Percentiles rank a stretch among this genome's conserved stretches.
These are phyloP conservation scores for Torulaspora gathmanii DNA, from an alignment of 805 yeast genomes.

Conservation along the genomic window DNA sequence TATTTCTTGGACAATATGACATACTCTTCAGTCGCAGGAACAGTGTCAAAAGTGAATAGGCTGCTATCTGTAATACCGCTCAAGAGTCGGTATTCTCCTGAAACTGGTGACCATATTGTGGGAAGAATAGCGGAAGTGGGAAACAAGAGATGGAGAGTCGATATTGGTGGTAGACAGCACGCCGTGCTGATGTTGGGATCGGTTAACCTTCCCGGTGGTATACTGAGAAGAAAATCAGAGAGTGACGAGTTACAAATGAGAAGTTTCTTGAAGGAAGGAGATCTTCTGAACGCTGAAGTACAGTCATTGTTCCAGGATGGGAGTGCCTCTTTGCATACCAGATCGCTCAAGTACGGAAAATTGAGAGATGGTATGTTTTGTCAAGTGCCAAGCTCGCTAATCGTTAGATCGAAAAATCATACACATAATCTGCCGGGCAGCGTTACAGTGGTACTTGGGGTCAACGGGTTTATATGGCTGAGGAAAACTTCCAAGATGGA, in stretches of 20 bases:
- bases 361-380: slow-evolving; percentile 84
- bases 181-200: slow-evolving; percentile 92
- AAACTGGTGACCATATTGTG: slow-evolving; percentile 92
- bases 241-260: slow-evolving; percentile 97
- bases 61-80: slow-evolving; percentile 80
- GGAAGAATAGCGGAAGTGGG: slow-evolving; percentile 95
- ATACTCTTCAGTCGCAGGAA: slow-evolving; percentile 90
- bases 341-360: slow-evolving; percentile 94
- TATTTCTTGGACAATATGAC: slow-evolving; percentile 71
- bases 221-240: slow-evolving; percentile 87
- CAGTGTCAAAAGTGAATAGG: slow-evolving; percentile 78
- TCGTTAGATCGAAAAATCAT: slow-evolving; percentile 83
- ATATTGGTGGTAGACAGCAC: slow-evolving; percentile 90
- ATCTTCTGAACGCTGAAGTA: slow-evolving; percentile 90
- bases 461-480: slow-evolving; percentile 92
- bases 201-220: slow-evolving; percentile 96
- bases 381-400: slow-evolving; percentile 73
- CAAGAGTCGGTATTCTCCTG: slow-evolving; percentile 84
- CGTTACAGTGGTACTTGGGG: slow-evolving; percentile 84
- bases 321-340: slow-evolving; percentile 86
- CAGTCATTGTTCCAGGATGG: slow-evolving; percentile 88
- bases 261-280: slow-evolving; percentile 90
- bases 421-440: slow-evolving; percentile 90
- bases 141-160: slow-evolving; percentile 92
- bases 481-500: slow-evolving; percentile 53